These are phyloP conservation scores for Auriscalpium microsporum DNA, from an alignment of 768 basidiomycete species.

Conservation along the genomic window DNA sequence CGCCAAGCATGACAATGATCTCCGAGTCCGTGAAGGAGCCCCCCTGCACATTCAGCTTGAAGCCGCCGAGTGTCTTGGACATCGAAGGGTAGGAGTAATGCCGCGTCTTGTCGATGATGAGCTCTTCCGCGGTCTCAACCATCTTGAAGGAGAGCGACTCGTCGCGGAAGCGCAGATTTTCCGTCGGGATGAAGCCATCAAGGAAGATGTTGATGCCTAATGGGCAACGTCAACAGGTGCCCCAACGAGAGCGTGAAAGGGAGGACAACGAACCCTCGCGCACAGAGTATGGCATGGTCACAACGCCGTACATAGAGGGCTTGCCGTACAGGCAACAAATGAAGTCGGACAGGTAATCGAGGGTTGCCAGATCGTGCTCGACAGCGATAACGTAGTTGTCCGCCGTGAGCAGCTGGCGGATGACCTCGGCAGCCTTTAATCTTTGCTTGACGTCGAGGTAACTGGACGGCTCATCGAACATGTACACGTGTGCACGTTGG, in stretches of 20 bases:
- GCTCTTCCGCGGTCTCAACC: slow-evolving; percentile 90
- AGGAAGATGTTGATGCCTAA: slow-evolving; percentile 98
- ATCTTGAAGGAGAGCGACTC: slow-evolving; percentile 97
- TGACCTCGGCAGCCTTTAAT: slow-evolving; percentile 89
- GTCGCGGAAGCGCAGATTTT: slow-evolving; percentile 95
- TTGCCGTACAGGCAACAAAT: slow-evolving; percentile 97
- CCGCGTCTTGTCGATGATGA: slow-evolving; percentile 77
- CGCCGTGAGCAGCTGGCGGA: slow-evolving; percentile 75
- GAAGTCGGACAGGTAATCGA: slow-evolving; percentile 98
- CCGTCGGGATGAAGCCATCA: slow-evolving; percentile 97
- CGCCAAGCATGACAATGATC: slow-evolving; percentile 98
- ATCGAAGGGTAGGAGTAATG: slow-evolving; percentile 90
- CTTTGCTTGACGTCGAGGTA: slow-evolving; percentile 97
- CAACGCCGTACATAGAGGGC: slow-evolving; percentile 95
- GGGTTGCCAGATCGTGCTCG: slow-evolving; percentile 96
- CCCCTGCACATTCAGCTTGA: slow-evolving; percentile 88
- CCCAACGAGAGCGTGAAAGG: background rate
- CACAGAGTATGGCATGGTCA: slow-evolving; percentile 97
- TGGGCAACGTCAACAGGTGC: background rate
- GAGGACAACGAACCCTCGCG: slow-evolving; percentile 66
- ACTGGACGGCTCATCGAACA: slow-evolving; percentile 99
- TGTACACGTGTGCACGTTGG: slow-evolving; percentile 96
- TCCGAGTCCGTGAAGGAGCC: slow-evolving; percentile 98
- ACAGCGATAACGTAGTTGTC: slow-evolving; percentile 93
- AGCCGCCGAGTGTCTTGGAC: slow-evolving; percentile 92